These are phyloP conservation scores for Kregervanrija pseudodelftensis DNA, from an alignment of 805 yeast genomes.

Conservation along the genomic window DNA sequence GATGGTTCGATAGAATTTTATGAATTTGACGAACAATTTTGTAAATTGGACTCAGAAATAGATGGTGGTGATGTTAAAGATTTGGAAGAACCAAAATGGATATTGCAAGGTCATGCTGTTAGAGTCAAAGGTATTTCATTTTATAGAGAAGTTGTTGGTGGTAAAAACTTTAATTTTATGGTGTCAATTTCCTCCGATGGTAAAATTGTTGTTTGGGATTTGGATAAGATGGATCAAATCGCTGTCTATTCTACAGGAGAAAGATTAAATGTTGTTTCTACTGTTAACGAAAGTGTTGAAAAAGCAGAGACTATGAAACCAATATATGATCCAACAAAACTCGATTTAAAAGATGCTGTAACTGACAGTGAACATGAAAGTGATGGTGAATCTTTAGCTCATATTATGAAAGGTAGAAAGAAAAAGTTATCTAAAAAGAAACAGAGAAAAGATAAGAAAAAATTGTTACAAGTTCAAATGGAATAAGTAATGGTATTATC, in stretches of 20 bases:
- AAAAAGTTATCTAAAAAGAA: conserved; percentile 21
- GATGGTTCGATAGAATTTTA: conserved; percentile 65
- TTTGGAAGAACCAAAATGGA: conserved; percentile 40
- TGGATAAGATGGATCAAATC: conserved; percentile 60
- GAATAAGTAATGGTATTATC: conserved; percentile 25
- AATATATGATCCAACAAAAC: conserved; percentile 28
- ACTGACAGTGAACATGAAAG: conserved; percentile 72
- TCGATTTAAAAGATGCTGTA: conserved; percentile 31
- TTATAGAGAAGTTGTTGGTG: conserved; percentile 30
- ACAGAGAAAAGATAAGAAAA: conserved; percentile 35
- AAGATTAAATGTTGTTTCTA: conserved; percentile 77
- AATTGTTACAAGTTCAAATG: conserved; percentile 44
- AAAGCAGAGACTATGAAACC: conserved; percentile 59
- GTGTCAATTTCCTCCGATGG: conserved; percentile 92
- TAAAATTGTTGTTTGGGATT: conserved; percentile 85
- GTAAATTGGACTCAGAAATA: conserved; percentile 12
- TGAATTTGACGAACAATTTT: conserved; percentile 30
- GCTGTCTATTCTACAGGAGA: conserved; percentile 91
- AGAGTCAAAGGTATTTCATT: conserved; percentile 76
- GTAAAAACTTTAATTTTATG: conserved; percentile 37
- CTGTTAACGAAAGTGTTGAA: conserved; percentile 73
- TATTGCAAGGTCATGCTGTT: conserved; percentile 71
- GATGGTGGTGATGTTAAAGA: conserved; percentile 21
- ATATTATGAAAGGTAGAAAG: conserved; percentile 46
- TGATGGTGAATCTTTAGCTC: conserved; percentile 60